Evolutionary conservation across 805 yeast genomes (phyloP).

Genomic region (Ogataea haglerorum): DNA sequence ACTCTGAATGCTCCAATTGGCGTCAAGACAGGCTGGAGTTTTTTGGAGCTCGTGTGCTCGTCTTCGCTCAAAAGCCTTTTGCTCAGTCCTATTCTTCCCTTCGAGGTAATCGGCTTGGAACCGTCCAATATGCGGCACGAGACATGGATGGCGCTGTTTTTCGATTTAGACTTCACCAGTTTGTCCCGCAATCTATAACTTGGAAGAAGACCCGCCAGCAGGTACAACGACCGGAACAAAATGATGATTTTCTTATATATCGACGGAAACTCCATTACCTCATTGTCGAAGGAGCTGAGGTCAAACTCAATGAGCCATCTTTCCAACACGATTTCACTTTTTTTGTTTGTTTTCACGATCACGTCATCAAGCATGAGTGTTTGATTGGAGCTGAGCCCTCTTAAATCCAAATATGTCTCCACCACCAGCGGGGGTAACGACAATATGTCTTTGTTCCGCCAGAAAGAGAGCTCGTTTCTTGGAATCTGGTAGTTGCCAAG

Average conservation of each 20-base stretch:
- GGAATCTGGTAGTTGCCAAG: slow-evolving; percentile 34
- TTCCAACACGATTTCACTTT: slow-evolving; percentile 86
- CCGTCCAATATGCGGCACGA: slow-evolving; percentile 73
- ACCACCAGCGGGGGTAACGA: slow-evolving; percentile 77
- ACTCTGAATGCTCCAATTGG: slow-evolving; percentile 69
- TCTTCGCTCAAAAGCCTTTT: slow-evolving; percentile 37
- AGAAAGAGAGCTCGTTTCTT: slow-evolving; percentile 57
- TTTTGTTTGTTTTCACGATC: slow-evolving; percentile 58
- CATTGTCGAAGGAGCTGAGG: slow-evolving; percentile 36
- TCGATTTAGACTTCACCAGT: slow-evolving; percentile 32
- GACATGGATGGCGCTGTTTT: slow-evolving; percentile 36
- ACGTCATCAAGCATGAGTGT: slow-evolving; percentile 30
- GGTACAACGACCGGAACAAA: slow-evolving; percentile 69
- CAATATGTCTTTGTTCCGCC: slow-evolving; percentile 49
- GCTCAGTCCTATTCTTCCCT: slow-evolving; percentile 82
- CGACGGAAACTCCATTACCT: slow-evolving; percentile 54
- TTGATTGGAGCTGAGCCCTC: slow-evolving; percentile 24
- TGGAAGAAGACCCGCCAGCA: slow-evolving; percentile 67
- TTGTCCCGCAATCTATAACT: slow-evolving; percentile 54
- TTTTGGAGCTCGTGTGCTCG: slow-evolving; percentile 54
- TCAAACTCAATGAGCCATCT: slow-evolving; percentile 90
- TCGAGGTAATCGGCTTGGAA: slow-evolving; percentile 68
- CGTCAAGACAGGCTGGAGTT: slow-evolving; percentile 69
- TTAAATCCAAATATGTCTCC: slow-evolving; percentile 55
- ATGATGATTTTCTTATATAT: slow-evolving; percentile 74